Percentiles rank a stretch among this genome's conserved stretches.
Conservation (phyloP, 176 grass and related monocot species). For the Eleusine coracana region DNA sequence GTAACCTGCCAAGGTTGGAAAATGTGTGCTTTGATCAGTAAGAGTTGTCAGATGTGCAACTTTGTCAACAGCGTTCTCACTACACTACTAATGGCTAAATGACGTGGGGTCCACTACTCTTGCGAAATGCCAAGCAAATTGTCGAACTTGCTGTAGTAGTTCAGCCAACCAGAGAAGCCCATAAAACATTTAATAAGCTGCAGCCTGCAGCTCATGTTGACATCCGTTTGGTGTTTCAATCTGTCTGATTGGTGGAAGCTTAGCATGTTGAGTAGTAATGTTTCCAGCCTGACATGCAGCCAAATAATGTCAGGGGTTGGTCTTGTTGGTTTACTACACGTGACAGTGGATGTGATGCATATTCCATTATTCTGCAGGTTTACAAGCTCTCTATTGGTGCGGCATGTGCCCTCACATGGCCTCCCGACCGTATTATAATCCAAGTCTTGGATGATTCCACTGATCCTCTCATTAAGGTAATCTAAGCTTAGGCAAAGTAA, state of each 20-base stretch:
- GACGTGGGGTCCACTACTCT: not conserved
- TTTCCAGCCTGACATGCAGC: conserved; percentile 17
- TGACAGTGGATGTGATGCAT: conserved; percentile 28
- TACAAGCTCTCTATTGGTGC: conserved; percentile 74
- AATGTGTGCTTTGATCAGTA: not conserved
- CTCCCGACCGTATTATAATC: conserved; percentile 66
- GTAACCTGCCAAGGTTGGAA: not conserved
- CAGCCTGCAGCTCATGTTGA: not conserved
- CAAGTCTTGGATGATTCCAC: conserved; percentile 87
- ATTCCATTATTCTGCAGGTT: conserved; percentile 50
- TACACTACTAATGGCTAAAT: not conserved
- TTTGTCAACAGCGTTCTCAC: not conserved
- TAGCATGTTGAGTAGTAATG: conserved; percentile 3
- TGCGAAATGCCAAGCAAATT: not conserved
- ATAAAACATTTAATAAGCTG: not conserved
- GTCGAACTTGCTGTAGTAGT: not conserved
- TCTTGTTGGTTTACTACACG: not conserved
- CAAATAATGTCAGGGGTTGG: not conserved
- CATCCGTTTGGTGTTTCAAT: not conserved
- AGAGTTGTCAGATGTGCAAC: not conserved
- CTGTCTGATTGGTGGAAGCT: not conserved
- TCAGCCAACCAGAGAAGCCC: too few relatives aligned
- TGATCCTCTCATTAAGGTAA: conserved; percentile 69
- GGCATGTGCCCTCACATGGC: conserved; percentile 75
- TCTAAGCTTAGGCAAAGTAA: not conserved